A percentile compares a stretch with the other conserved stretches of the same genome.
Conservation (phyloP, 768 basidiomycete genomes). For the Cantharellus anzutake region DNA sequence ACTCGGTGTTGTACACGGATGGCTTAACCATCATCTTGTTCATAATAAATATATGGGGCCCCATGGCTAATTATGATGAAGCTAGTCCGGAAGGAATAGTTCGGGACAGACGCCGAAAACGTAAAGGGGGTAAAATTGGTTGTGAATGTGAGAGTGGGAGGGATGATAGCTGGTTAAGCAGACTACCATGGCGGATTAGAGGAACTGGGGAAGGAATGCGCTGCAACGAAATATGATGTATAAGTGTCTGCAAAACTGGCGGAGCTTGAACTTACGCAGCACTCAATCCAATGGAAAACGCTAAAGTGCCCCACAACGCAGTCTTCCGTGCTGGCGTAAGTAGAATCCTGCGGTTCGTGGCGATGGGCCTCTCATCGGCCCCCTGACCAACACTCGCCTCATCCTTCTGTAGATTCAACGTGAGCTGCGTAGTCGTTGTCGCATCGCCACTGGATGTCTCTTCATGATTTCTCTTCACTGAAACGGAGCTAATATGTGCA, state of each 20-base stretch:
- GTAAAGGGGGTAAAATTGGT: too few relatives aligned
- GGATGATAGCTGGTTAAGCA: too few relatives aligned
- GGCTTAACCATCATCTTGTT: too few relatives aligned
- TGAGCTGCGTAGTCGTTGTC: neutral
- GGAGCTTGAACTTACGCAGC: conserved; percentile 18
- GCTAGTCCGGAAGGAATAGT: too few relatives aligned
- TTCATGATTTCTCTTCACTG: conserved; percentile 6
- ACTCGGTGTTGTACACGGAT: too few relatives aligned
- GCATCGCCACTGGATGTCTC: conserved; percentile 6
- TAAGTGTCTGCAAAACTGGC: neutral
- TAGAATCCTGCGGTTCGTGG: conserved; percentile 1
- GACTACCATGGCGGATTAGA: neutral
- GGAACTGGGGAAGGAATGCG: neutral
- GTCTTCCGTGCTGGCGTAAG: conserved; percentile 24
- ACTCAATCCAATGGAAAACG: conserved; percentile 66
- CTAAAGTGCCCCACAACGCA: conserved; percentile 65
- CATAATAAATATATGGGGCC: too few relatives aligned
- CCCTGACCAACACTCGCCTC: neutral
- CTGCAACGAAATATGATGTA: neutral
- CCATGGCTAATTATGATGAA: too few relatives aligned
- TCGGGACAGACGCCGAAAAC: too few relatives aligned
- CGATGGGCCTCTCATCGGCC: conserved; percentile 8
- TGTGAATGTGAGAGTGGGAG: too few relatives aligned
- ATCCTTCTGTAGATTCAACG: neutral
- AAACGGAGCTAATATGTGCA: conserved; percentile 2